Conservation (phyloP, 345 rosid genomes). For the Eucalyptus sideroxylon region DNA sequence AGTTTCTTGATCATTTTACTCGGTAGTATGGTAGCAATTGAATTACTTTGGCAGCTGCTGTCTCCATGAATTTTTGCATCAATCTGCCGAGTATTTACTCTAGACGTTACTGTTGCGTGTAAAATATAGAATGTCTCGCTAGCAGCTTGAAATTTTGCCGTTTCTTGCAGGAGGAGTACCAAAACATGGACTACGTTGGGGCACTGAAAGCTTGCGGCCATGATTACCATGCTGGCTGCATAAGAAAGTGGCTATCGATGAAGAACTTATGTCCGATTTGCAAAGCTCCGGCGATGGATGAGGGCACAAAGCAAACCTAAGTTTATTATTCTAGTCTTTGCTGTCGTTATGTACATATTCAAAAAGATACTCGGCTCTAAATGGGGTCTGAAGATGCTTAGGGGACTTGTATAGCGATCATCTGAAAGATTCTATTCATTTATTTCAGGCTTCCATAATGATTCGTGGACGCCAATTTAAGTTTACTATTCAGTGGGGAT, state of each 20-base stretch:
- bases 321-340: not conserved
- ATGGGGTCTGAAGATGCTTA: not conserved
- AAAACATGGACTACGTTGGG: conserved; percentile 46
- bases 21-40: not conserved
- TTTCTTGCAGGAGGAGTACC: conserved; percentile 58
- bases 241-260: conserved; percentile 78
- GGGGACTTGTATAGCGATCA: conserved; percentile 11
- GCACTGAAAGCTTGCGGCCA: conserved; percentile 51
- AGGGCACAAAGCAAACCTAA: conserved; percentile 10
- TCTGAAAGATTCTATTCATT: conserved; percentile 1
- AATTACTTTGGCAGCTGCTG: not conserved
- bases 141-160: not conserved
- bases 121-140: not conserved
- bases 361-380: not conserved
- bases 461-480: not conserved
- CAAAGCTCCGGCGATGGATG: conserved; percentile 49
- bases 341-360: not conserved
- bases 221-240: conserved; percentile 63
- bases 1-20: not conserved
- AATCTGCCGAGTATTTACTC: not conserved
- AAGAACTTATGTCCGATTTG: conserved; percentile 85
- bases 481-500: not conserved
- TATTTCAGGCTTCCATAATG: conserved; percentile 11
- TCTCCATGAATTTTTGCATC: not conserved
- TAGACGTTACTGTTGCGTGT: not conserved